Evolutionary conservation across 495 filamentous ascomycete species (phyloP).

Genomic region (Saxophila tyrrhenica): DNA sequence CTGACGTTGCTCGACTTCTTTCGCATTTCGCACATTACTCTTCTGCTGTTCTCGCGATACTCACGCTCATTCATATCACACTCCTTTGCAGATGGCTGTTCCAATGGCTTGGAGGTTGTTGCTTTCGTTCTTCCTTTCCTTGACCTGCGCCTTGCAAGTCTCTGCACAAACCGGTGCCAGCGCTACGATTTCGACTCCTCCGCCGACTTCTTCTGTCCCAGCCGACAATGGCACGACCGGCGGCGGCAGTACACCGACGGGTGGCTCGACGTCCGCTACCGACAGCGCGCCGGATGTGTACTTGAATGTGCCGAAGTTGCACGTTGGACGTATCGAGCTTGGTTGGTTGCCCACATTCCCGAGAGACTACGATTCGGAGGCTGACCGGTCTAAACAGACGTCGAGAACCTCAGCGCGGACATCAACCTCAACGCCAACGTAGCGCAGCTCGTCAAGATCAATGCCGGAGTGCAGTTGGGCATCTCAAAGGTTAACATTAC

Average conservation of each 20-base stretch:
- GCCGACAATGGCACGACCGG: slow-evolving; percentile 12
- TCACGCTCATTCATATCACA: background rate
- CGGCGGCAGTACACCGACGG: background rate
- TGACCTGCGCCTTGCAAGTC: slow-evolving; percentile 5
- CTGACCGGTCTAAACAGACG: slow-evolving; percentile 27
- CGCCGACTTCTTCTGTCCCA: background rate
- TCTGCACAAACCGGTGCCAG: slow-evolving; percentile 12
- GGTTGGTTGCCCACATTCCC: background rate
- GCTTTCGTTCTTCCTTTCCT: background rate
- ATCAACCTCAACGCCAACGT: slow-evolving; percentile 46
- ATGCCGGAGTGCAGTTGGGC: slow-evolving; percentile 42
- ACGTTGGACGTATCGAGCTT: slow-evolving; percentile 44
- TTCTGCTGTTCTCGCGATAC: no score
- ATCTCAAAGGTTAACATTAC: slow-evolving; percentile 48
- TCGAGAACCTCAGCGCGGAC: slow-evolving; percentile 41
- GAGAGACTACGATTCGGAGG: background rate
- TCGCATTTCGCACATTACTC: no score
- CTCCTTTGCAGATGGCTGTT: slow-evolving; percentile 11
- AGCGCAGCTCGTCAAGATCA: slow-evolving; percentile 41
- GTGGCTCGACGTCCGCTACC: slow-evolving; percentile 5
- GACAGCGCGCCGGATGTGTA: slow-evolving; percentile 40
- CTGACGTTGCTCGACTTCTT: no score
- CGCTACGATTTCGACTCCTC: slow-evolving; percentile 7
- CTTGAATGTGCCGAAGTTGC: slow-evolving; percentile 42
- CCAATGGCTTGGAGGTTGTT: background rate